A percentile compares a stretch with the other conserved stretches of the same genome.
phyloP scores from a whole-genome alignment of 257 asterid genomes.

The Forsythia viridissima region DNA sequence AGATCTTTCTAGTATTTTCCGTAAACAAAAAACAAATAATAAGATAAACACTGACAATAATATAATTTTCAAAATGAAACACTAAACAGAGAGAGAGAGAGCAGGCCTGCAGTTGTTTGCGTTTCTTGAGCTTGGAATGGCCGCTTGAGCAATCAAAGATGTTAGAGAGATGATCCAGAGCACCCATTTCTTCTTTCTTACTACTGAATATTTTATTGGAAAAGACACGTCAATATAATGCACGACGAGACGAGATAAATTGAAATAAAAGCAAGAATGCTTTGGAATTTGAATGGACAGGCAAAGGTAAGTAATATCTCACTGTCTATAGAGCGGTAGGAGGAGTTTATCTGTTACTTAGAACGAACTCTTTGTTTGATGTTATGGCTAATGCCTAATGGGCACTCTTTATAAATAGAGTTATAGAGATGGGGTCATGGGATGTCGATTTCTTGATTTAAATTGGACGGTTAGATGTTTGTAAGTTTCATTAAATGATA shows the following conservation, averaged over 20 bases:
- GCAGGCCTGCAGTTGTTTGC: constrained; percentile 76
- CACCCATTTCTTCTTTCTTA: constrained; percentile 54
- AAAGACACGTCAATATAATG: background rate
- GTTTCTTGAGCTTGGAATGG: constrained; percentile 59
- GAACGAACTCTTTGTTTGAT: background rate
- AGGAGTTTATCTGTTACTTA: background rate
- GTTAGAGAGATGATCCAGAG: constrained; percentile 74
- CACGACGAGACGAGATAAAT: background rate
- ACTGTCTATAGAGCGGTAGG: background rate
- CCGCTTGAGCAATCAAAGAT: constrained; percentile 72
- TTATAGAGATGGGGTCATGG: background rate
- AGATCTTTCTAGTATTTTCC: constrained; percentile 17
- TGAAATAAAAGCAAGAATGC: background rate
- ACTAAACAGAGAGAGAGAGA: background rate
- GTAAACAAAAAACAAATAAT: background rate
- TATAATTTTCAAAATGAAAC: background rate
- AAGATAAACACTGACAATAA: background rate
- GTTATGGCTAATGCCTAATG: background rate
- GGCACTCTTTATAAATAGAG: background rate
- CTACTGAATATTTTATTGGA: too few relatives aligned
- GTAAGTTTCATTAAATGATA: background rate
- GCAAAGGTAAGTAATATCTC: background rate
- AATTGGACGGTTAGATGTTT: constrained; percentile 29
- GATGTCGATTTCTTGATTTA: background rate
- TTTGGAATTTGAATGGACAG: background rate